Percentiles rank a stretch among this genome's conserved stretches.
Evolutionary conservation across 1,139 yeast species (phyloP).

Genomic region (Saccharomycopsis crataegensis): DNA sequence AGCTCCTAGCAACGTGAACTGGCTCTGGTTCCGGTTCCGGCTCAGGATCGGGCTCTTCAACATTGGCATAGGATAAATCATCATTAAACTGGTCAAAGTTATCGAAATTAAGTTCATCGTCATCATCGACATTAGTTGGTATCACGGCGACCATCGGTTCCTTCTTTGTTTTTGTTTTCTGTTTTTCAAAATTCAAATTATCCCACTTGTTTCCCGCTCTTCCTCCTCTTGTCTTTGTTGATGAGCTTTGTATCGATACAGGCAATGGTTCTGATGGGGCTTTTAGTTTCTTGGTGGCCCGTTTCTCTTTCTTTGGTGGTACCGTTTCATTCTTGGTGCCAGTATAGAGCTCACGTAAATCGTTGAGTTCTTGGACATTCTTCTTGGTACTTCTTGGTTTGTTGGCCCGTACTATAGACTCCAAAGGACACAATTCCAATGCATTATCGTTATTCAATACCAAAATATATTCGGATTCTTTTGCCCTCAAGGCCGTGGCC

Average conservation of each 20-base stretch:
- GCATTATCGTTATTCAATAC: not conserved
- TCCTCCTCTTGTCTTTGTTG: not conserved
- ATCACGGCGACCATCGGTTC: too few relatives aligned
- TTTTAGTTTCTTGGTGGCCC: too few relatives aligned
- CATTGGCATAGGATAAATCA: constrained; percentile 5
- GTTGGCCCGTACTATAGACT: constrained; percentile 9
- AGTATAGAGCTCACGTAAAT: constrained; percentile 1
- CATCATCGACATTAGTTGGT: not conserved
- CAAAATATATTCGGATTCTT: constrained; percentile 9
- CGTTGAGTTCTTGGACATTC: constrained; percentile 6
- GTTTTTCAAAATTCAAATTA: not conserved
- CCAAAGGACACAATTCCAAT: constrained; percentile 5
- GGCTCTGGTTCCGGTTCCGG: not conserved
- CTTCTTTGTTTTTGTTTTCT: not conserved
- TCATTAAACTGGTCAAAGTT: constrained; percentile 18
- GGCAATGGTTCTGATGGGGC: too few relatives aligned
- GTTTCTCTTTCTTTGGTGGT: too few relatives aligned
- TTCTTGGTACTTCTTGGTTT: constrained; percentile 14
- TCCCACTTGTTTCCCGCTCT: not conserved
- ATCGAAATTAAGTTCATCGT: constrained; percentile 16
- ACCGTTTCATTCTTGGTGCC: not conserved
- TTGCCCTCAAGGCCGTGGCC: constrained; percentile 9
- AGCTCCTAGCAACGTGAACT: not conserved
- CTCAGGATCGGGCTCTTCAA: not conserved
- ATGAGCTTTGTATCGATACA: too few relatives aligned